These are phyloP conservation scores for Aspergillus wentii DNA, from an alignment of 495 filamentous ascomycete genomes.

Conservation along the genomic window DNA sequence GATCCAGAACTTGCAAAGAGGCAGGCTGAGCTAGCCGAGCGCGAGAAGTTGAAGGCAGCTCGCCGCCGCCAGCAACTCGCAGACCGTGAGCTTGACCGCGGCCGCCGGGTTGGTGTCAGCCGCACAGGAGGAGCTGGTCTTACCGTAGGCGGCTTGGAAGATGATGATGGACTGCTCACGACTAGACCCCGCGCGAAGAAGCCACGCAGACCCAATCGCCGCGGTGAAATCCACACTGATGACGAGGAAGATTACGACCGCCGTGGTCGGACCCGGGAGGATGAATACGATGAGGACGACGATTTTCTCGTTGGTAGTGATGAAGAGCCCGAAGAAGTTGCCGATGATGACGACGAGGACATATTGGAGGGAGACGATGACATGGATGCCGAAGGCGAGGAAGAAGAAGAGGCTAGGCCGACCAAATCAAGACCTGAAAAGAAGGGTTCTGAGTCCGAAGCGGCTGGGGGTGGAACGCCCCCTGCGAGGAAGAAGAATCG, in stretches of 20 bases:
- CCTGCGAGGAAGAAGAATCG: slow-evolving; percentile 42
- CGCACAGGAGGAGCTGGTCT: slow-evolving; percentile 53
- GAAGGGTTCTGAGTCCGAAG: slow-evolving; percentile 18
- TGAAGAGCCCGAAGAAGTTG: slow-evolving; percentile 58
- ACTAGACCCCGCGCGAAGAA: slow-evolving; percentile 40
- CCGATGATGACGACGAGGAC: slow-evolving; percentile 58
- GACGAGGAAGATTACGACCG: slow-evolving; percentile 58
- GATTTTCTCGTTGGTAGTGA: slow-evolving; percentile 74
- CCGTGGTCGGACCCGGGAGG: slow-evolving; percentile 57
- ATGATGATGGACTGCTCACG: slow-evolving; percentile 47
- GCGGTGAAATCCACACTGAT: slow-evolving; percentile 52
- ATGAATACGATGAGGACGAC: slow-evolving; percentile 82
- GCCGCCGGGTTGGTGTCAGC: slow-evolving; percentile 45
- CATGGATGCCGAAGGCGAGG: slow-evolving; percentile 55
- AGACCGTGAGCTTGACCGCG: slow-evolving; percentile 57
- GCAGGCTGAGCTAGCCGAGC: slow-evolving; percentile 69
- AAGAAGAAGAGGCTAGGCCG: slow-evolving; percentile 31
- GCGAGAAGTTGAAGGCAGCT: slow-evolving; percentile 62
- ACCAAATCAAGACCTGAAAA: no score
- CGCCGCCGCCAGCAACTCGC: slow-evolving; percentile 63
- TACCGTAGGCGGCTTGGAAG: slow-evolving; percentile 71
- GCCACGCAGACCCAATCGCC: slow-evolving; percentile 37
- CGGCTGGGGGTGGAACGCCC: slow-evolving; percentile 24
- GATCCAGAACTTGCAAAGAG: slow-evolving; percentile 79
- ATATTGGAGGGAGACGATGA: slow-evolving; percentile 56